These are phyloP conservation scores for Cordyceps cicadae DNA, from an alignment of 2,329 filamentous ascomycete genomes.

Conservation along the genomic window DNA sequence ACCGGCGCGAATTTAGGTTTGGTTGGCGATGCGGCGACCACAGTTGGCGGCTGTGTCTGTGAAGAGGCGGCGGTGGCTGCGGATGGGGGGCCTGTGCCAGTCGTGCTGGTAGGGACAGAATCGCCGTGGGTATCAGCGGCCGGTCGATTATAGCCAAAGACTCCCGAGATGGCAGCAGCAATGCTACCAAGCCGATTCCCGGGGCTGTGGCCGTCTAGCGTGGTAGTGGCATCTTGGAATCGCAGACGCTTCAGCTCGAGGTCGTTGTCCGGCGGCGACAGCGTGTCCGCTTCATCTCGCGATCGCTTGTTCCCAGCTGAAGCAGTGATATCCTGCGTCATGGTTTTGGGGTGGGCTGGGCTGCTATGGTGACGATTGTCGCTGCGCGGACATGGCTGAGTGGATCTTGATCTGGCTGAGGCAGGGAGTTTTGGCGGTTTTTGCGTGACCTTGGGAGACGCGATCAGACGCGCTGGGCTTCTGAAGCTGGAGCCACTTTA, in stretches of 20 bases:
- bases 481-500: slow-evolving; percentile 6
- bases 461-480: slow-evolving; percentile 4
- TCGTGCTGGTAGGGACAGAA: neutral
- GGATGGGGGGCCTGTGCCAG: neutral
- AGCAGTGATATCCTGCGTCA: slow-evolving; percentile 1
- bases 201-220: neutral
- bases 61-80: neutral
- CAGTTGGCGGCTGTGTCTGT: neutral
- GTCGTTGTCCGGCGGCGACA: slow-evolving; percentile 5
- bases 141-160: slow-evolving; percentile 19
- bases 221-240: neutral
- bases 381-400: neutral
- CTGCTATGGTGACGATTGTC: neutral
- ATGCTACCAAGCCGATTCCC: slow-evolving; percentile 17
- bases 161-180: slow-evolving; percentile 24
- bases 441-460: slow-evolving; percentile 1
- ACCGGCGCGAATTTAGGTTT: neutral
- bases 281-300: neutral
- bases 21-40: neutral
- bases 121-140: slow-evolving; percentile 7
- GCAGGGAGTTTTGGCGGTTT: neutral
- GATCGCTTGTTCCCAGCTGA: slow-evolving; percentile 4
- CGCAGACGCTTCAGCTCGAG: slow-evolving; percentile 7
- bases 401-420: neutral
- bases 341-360: neutral